Conservation (phyloP, 768 basidiomycete genomes). For the Naematelia aurantialba region DNA sequence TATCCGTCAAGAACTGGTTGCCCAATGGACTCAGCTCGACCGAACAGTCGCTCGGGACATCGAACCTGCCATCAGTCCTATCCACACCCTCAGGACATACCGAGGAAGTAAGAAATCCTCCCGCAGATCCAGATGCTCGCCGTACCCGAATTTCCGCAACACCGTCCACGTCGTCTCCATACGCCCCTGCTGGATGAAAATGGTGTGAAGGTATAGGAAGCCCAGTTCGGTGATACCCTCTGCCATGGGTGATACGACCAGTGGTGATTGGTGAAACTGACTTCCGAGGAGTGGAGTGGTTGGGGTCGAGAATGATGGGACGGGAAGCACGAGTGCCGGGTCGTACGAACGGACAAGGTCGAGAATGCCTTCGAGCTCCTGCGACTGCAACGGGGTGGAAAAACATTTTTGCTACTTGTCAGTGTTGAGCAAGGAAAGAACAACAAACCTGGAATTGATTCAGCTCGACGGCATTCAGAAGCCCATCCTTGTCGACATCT, state of each 20-base stretch:
- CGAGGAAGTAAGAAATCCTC: slow-evolving; percentile 84
- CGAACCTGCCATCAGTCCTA: slow-evolving; percentile 60
- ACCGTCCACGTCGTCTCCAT: slow-evolving; percentile 98
- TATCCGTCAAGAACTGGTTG: slow-evolving; percentile 94
- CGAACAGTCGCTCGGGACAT: slow-evolving; percentile 87
- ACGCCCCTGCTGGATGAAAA: slow-evolving; percentile 91
- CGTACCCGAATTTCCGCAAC: slow-evolving; percentile 90
- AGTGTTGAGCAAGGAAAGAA: slow-evolving; percentile 1
- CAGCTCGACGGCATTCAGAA: slow-evolving; percentile 81
- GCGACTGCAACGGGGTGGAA: slow-evolving; percentile 80
- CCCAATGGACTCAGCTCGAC: slow-evolving; percentile 92
- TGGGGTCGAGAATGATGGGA: slow-evolving; percentile 34
- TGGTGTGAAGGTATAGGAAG: slow-evolving; percentile 90
- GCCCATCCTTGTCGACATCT: slow-evolving; percentile 88
- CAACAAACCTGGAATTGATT: slow-evolving; percentile 87
- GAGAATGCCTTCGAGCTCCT: slow-evolving; percentile 94
- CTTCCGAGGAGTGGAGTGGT: slow-evolving; percentile 29
- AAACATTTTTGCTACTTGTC: slow-evolving; percentile 80
- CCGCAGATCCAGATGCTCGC: slow-evolving; percentile 82
- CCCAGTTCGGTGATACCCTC: slow-evolving; percentile 83
- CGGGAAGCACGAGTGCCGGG: slow-evolving; percentile 64
- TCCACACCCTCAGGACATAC: slow-evolving; percentile 54
- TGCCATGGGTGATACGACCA: slow-evolving; percentile 31
- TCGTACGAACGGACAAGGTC: slow-evolving; percentile 81
- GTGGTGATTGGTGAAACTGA: slow-evolving; percentile 24